Evolutionary conservation across 768 basidiomycete species (phyloP), one percentile per base, ranked within the genome.

Genomic region (Daedalea quercina): DNA sequence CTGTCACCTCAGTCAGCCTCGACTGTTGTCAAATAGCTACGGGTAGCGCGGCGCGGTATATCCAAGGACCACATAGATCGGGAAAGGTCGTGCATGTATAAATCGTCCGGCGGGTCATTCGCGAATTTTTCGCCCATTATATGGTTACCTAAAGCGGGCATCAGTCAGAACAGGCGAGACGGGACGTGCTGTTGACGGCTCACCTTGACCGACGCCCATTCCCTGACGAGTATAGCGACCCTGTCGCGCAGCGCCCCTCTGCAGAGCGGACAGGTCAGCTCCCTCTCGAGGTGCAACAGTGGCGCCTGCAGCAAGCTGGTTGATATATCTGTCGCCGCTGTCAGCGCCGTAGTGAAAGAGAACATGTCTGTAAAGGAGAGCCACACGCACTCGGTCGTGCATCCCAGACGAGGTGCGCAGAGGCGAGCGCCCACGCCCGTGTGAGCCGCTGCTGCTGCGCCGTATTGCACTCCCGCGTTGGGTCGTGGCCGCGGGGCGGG

Each of bases 161-260:
- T n/a, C 15, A 17, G 40, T 17, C 15, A 17, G 40, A 15, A 4
- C 15, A 4, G 20, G 7, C 17, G 40, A 42, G 15, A 42, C 40
- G 15, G 40, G 11, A 6, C 6, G 6, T 31, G 11, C 28, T 6
- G 11, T 11, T 25, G 23, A 2, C 3, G 33, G 6, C 28, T 33
- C 46, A 85, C 87, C 73, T 86, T 89, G 46, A 90, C 83, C 24
- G 77, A 70, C 11, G 87, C 84, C 87, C 87, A 90, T 59, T 86
- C 82, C 28, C 79, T 64, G 25, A 86, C 69, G 44, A 89, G 73
- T 35, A 75, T 75, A 63, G 80, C 80, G 31, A 89, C 76, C 31
- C 87, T 76, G 22, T 84, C 80, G 50, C 75, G 71, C 28, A 90
- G 74, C 2, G 77, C 72, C 31, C 70, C 63, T 54, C 75, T 78